A percentile compares a stretch with the other conserved stretches of the same genome.
phyloP scores from a whole-genome alignment of 352 stramenopile genomes.

The Phytophthora fragariae region DNA sequence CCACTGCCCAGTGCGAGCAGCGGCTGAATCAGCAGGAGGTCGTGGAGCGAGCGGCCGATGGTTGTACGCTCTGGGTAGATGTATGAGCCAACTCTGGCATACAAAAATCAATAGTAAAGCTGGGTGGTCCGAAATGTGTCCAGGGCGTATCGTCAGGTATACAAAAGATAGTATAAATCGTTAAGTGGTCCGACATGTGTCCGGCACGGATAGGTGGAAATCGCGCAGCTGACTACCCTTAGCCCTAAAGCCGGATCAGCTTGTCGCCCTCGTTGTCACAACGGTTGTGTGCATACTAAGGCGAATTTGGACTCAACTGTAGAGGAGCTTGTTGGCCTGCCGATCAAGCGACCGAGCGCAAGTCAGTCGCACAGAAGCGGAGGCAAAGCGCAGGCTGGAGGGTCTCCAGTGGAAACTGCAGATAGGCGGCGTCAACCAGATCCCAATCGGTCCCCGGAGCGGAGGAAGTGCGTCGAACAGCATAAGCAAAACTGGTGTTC shows the following conservation, averaged over 20 bases:
- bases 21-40: no score
- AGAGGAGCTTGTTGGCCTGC: constrained; percentile 17
- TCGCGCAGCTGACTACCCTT: constrained; percentile 1
- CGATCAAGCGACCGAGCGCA: constrained; percentile 29
- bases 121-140: no score
- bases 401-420: constrained; percentile 11
- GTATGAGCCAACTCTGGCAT: no score
- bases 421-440: constrained; percentile 31
- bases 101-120: no score
- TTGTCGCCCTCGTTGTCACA: background rate
- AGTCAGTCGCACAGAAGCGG: constrained; percentile 19
- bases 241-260: constrained; percentile 37
- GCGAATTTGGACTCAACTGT: constrained; percentile 13
- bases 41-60: no score
- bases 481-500: constrained; percentile 21
- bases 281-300: constrained; percentile 13
- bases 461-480: constrained; percentile 22
- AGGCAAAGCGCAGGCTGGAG: constrained; percentile 29
- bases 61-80: no score
- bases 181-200: no score
- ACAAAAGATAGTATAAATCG: no score
- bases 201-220: no score
- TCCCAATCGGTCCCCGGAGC: constrained; percentile 26
- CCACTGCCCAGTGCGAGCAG: no score
- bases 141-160: no score